These are phyloP conservation scores for Phytophthora tubulina DNA, from an alignment of 352 stramenopile species.

Conservation along the genomic window DNA sequence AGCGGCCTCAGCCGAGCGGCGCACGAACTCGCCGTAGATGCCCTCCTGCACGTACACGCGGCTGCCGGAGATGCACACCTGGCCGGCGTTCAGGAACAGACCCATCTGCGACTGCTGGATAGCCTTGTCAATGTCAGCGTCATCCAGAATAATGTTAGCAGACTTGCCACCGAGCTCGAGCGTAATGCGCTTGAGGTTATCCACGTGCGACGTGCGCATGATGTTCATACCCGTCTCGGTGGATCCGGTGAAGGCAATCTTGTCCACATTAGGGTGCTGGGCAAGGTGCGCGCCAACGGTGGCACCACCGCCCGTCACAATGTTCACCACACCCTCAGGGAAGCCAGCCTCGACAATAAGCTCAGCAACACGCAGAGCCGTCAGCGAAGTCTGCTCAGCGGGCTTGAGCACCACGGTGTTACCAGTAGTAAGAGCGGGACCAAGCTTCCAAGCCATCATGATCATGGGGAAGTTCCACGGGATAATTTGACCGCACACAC, in stretches of 20 bases:
- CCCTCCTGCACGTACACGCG: constrained; percentile 90
- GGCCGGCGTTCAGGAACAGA: constrained; percentile 88
- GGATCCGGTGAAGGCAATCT: constrained; percentile 83
- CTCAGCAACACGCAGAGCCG: constrained; percentile 87
- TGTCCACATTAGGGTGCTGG: constrained; percentile 74
- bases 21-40: constrained; percentile 90
- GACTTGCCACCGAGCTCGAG: constrained; percentile 84
- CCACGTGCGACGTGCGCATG: constrained; percentile 58
- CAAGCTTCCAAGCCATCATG: constrained; percentile 96
- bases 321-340: constrained; percentile 84
- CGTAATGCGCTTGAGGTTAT: constrained; percentile 79
- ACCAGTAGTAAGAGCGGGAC: constrained; percentile 87
- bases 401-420: constrained; percentile 96
- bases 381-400: constrained; percentile 94
- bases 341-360: constrained; percentile 85
- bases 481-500: constrained; percentile 93
- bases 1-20: constrained; percentile 56
- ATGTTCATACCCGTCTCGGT: constrained; percentile 63
- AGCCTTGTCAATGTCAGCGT: constrained; percentile 72
- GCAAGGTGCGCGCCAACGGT: constrained; percentile 54
- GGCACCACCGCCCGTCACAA: constrained; percentile 63
- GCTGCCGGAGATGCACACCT: constrained; percentile 87
- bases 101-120: constrained; percentile 57
- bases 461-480: constrained; percentile 98
- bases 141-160: constrained; percentile 72